Evolutionary conservation across 2,329 filamentous ascomycete genomes (phyloP).

Genomic region (Myotisia sp.): DNA sequence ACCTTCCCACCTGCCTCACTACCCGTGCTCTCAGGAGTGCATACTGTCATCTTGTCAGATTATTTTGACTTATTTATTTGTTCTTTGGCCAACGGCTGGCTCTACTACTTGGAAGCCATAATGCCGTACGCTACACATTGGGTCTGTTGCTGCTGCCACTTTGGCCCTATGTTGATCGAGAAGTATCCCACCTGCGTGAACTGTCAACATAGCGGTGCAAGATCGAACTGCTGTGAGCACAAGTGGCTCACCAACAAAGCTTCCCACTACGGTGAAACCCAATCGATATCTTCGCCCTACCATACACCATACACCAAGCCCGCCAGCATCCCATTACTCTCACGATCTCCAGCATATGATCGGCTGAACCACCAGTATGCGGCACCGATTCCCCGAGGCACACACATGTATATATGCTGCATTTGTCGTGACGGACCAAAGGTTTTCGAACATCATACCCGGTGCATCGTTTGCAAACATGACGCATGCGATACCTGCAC

Average conservation of each 20-base stretch:
- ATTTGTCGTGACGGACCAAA: constrained; percentile 27
- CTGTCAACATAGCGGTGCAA: constrained; percentile 14
- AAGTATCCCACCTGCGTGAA: constrained; percentile 18
- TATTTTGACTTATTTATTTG: no score
- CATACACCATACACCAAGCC: background rate
- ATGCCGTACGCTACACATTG: constrained; percentile 18
- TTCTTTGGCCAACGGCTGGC: no score
- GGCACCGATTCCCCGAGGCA: constrained; percentile 9
- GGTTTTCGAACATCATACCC: constrained; percentile 21
- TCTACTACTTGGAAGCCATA: no score
- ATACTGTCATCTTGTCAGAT: no score
- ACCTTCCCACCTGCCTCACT: no score
- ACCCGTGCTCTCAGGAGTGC: no score
- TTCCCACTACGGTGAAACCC: no score
- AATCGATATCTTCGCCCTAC: constrained; percentile 1
- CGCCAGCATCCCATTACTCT: background rate
- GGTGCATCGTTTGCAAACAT: constrained; percentile 23
- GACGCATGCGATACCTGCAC: constrained; percentile 18
- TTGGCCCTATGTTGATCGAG: constrained; percentile 19
- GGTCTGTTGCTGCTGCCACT: constrained; percentile 23
- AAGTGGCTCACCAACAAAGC: no score
- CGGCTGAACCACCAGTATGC: background rate
- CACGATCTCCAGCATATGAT: background rate
- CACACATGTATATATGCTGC: constrained; percentile 27
- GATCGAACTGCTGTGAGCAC: constrained; percentile 12